A percentile compares a stretch with the other conserved stretches of the same genome.
phyloP scores from a whole-genome alignment of 108 stramenopile species.

The Conticribra guillardii region DNA sequence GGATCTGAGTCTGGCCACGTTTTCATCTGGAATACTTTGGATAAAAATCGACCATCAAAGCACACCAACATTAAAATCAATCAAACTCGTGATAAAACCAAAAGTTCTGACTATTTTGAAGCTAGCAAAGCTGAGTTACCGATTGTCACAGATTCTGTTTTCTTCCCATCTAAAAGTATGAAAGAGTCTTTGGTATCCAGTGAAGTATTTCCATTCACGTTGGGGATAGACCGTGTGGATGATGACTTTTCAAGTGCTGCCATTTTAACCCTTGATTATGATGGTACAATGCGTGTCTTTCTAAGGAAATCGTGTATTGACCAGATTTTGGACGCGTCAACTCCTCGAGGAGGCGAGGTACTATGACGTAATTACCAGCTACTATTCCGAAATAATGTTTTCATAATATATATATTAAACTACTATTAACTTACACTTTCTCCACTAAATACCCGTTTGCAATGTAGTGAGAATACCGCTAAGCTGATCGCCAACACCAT shows the following conservation, averaged over 20 bases:
- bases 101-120: constrained; percentile 45
- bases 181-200: constrained; percentile 43
- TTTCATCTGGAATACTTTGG: constrained; percentile 52
- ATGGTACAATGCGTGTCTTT: constrained; percentile 53
- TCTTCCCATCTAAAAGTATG: constrained; percentile 36
- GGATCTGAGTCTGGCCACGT: constrained; percentile 77
- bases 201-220: constrained; percentile 37
- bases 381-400: no score
- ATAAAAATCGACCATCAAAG: constrained; percentile 41
- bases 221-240: constrained; percentile 47
- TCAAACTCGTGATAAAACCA: constrained; percentile 46
- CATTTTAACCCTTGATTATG: constrained; percentile 57
- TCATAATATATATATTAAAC: no score
- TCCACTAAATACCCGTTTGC: background rate
- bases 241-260: constrained; percentile 54
- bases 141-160: constrained; percentile 51
- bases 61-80: constrained; percentile 24
- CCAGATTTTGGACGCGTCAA: constrained; percentile 47
- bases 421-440: no score
- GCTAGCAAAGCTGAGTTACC: constrained; percentile 44
- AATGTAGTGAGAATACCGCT: background rate
- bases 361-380: no score
- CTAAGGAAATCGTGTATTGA: constrained; percentile 51
- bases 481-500: background rate
- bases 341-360: constrained; percentile 37